phyloP scores from a whole-genome alignment of 306 rosid species.

The Biancaea sappan region DNA sequence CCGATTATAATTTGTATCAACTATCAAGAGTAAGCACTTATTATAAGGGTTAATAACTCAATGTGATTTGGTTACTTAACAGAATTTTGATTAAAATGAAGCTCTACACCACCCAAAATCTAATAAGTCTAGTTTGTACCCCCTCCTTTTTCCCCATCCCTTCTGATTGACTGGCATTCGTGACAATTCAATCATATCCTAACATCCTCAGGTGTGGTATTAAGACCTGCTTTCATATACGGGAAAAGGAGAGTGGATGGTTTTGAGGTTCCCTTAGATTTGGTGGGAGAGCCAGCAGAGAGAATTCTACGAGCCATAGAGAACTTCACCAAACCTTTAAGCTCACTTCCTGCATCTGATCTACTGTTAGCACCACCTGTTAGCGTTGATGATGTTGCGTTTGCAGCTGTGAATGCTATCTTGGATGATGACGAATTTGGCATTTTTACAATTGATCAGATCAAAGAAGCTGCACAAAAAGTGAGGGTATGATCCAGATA shows the following conservation, averaged over 20 bases:
- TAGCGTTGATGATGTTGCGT: conserved; percentile 89
- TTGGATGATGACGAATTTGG: conserved; percentile 86
- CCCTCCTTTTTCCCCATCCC: too few relatives aligned
- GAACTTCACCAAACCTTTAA: conserved; percentile 77
- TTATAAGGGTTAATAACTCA: not conserved
- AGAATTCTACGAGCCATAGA: conserved; percentile 64
- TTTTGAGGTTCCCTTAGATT: conserved; percentile 81
- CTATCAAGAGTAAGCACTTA: not conserved
- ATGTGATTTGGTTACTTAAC: not conserved
- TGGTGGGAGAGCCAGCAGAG: conserved; percentile 83
- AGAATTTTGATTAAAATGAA: too few relatives aligned
- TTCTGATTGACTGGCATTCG: conserved; percentile 10
- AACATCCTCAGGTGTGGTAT: conserved; percentile 75
- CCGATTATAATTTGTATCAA: not conserved
- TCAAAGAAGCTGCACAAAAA: conserved; percentile 88
- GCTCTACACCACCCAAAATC: too few relatives aligned
- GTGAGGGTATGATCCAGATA: conserved; percentile 48
- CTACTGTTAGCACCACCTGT: conserved; percentile 82
- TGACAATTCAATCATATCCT: conserved; percentile 26
- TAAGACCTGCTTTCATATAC: conserved; percentile 88
- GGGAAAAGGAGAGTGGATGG: conserved; percentile 89
- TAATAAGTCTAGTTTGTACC: too few relatives aligned
- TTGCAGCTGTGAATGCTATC: conserved; percentile 71
- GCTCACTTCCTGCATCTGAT: conserved; percentile 91
- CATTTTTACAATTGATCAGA: conserved; percentile 82